These are phyloP conservation scores for Cucurbita argyrosperma DNA, from an alignment of 306 rosid genomes.

Conservation along the genomic window DNA sequence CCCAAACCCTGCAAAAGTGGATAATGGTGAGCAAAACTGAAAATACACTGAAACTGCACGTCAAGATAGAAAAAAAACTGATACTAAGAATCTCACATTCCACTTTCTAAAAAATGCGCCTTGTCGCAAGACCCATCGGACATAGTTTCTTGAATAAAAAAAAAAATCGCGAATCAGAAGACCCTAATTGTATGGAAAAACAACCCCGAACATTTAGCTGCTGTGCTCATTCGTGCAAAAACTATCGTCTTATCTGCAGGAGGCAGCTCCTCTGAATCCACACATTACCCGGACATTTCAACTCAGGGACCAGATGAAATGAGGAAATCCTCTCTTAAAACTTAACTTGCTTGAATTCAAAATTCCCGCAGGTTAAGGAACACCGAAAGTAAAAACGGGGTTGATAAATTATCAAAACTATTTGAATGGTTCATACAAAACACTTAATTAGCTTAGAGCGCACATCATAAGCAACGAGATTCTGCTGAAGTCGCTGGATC, in stretches of 20 bases:
- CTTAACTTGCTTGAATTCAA: not conserved
- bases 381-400: not conserved
- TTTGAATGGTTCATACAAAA: not conserved
- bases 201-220: not conserved
- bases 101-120: not conserved
- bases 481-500: not conserved
- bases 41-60: not conserved
- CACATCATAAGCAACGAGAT: not conserved
- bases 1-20: slow-evolving; percentile 68
- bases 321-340: not conserved
- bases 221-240: not conserved
- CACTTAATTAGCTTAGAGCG: not conserved
- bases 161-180: not conserved
- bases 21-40: not conserved
- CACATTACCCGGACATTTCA: not conserved
- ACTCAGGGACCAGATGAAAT: not conserved
- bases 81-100: not conserved
- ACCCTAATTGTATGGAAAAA: not conserved
- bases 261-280: not conserved
- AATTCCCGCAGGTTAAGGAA: not conserved
- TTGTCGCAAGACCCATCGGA: not conserved
- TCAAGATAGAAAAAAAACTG: not conserved
- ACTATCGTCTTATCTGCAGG: not conserved
- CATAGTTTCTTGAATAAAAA: not conserved
- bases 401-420: not conserved